Conservation (phyloP, 2,329 filamentous ascomycete genomes). For the Arthrobotrys megalospora region DNA sequence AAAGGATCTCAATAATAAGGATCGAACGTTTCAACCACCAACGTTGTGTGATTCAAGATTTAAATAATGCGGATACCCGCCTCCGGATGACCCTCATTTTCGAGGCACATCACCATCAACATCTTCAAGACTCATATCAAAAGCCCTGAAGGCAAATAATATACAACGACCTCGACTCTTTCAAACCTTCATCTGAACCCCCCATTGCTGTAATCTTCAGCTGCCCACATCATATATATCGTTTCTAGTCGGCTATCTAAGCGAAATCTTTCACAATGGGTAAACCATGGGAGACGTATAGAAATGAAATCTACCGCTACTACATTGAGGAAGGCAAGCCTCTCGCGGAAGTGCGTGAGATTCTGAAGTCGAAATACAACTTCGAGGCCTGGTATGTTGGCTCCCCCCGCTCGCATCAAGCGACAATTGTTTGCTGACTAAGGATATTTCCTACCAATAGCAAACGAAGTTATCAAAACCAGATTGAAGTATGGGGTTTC, state of each 20-base stretch:
- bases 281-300: conserved; percentile 61
- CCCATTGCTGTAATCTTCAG: conserved; percentile 5
- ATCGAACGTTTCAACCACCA: conserved; percentile 53
- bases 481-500: conserved; percentile 61
- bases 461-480: conserved; percentile 61
- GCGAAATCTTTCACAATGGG: conserved; percentile 52
- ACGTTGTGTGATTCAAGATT: conserved; percentile 52
- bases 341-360: conserved; percentile 59
- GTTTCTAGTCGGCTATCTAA: conserved; percentile 30
- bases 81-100: conserved; percentile 55
- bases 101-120: conserved; percentile 50
- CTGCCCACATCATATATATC: conserved; percentile 29
- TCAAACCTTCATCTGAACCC: conserved; percentile 41
- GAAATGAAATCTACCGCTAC: conserved; percentile 59
- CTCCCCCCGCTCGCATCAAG: background rate
- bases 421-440: conserved; percentile 47
- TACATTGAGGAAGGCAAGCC: conserved; percentile 59
- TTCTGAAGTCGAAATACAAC: conserved; percentile 59
- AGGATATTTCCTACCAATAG: conserved; percentile 39
- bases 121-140: conserved; percentile 46
- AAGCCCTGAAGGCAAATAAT: conserved; percentile 34
- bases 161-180: conserved; percentile 43
- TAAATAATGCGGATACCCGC: conserved; percentile 59
- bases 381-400: conserved; percentile 59
- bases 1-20: conserved; percentile 59